These are phyloP conservation scores for Macrocybe gigantea DNA, from an alignment of 768 basidiomycete species.

Conservation along the genomic window DNA sequence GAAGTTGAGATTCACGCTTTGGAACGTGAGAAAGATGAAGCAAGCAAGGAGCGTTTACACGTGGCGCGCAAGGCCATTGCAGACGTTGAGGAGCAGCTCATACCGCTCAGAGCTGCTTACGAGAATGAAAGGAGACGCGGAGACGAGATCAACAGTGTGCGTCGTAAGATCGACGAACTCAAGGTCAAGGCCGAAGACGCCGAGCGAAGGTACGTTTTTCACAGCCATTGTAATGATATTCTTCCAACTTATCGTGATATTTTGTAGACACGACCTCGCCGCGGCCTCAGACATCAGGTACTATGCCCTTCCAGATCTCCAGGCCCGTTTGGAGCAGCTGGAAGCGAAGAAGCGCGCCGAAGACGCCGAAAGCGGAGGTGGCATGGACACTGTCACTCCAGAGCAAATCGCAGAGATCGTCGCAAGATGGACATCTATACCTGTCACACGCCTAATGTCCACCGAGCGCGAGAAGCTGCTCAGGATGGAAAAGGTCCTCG, in stretches of 20 bases:
- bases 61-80: slow-evolving; percentile 72
- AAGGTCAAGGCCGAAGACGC: slow-evolving; percentile 91
- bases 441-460: slow-evolving; percentile 81
- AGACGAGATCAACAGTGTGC: slow-evolving; percentile 70
- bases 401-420: slow-evolving; percentile 95
- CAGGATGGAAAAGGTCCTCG: slow-evolving; percentile 79
- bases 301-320: slow-evolving; percentile 87
- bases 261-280: slow-evolving; percentile 55
- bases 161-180: slow-evolving; percentile 85
- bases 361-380: slow-evolving; percentile 52
- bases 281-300: slow-evolving; percentile 87
- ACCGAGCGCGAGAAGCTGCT: slow-evolving; percentile 87
- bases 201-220: slow-evolving; percentile 61
- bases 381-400: slow-evolving; percentile 69
- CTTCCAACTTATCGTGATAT: slow-evolving; percentile 4
- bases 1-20: slow-evolving; percentile 95
- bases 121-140: slow-evolving; percentile 81
- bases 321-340: slow-evolving; percentile 61
- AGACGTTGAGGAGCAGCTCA: slow-evolving; percentile 79
- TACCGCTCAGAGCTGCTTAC: slow-evolving; percentile 78
- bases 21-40: slow-evolving; percentile 85
- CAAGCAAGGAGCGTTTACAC: slow-evolving; percentile 78
- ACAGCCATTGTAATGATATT: slow-evolving; percentile 1
- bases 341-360: slow-evolving; percentile 69
- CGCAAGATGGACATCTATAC: slow-evolving; percentile 88